A percentile compares a stretch with the other conserved stretches of the same genome.
phyloP scores from a whole-genome alignment of 2,329 filamentous ascomycete species.

The Aspergillus sp. region DNA sequence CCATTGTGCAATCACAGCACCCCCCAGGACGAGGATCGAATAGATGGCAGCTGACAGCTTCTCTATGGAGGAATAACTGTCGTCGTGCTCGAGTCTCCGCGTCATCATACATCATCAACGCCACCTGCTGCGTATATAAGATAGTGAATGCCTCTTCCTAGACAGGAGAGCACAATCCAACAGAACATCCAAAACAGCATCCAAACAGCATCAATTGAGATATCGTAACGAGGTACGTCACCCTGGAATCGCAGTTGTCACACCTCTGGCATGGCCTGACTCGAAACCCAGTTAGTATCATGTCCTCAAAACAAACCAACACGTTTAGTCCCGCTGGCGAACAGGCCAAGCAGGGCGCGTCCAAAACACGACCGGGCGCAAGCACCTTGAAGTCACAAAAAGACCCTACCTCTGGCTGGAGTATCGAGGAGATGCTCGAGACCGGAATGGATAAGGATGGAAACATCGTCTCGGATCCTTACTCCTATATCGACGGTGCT shows the following conservation, averaged over 20 bases:
- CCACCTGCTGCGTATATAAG: conserved; percentile 20
- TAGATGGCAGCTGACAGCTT: neutral
- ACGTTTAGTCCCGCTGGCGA: conserved; percentile 17
- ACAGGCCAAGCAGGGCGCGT: conserved; percentile 9
- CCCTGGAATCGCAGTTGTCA: no score
- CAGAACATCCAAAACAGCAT: no score
- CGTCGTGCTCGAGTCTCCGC: conserved; percentile 19
- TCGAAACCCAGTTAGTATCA: conserved; percentile 11
- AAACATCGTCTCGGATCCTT: conserved; percentile 31
- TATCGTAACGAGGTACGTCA: neutral
- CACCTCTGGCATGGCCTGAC: neutral
- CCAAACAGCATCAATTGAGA: neutral
- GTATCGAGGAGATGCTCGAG: conserved; percentile 29
- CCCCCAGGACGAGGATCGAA: neutral
- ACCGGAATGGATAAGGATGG: conserved; percentile 32
- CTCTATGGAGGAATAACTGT: neutral
- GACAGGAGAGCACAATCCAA: neutral
- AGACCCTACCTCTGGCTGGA: conserved; percentile 20
- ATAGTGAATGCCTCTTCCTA: neutral
- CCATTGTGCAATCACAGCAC: conserved; percentile 3
- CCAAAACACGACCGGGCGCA: conserved; percentile 7
- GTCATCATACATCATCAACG: conserved; percentile 33
- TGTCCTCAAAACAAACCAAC: conserved; percentile 29
- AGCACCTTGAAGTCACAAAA: conserved; percentile 7
- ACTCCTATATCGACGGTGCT: conserved; percentile 22